A percentile compares a stretch with the other conserved stretches of the same genome.
These are phyloP conservation scores for Globisporangium rhizosaccharum DNA, from an alignment of 352 stramenopile species.

Conservation along the genomic window DNA sequence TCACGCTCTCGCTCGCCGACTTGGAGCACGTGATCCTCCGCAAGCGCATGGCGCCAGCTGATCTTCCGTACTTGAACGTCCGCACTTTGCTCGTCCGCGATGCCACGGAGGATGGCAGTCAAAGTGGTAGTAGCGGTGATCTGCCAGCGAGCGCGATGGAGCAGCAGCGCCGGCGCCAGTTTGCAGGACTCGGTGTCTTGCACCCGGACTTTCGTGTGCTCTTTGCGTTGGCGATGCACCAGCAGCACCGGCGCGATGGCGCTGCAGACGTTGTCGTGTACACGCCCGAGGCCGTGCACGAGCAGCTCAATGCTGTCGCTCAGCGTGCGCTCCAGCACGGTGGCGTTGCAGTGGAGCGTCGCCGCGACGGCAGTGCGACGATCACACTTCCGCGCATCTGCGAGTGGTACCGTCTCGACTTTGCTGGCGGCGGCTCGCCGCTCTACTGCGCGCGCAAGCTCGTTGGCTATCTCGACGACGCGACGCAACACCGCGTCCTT, in stretches of 20 bases:
- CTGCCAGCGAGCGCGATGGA: background rate
- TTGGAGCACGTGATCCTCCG: conserved; percentile 75
- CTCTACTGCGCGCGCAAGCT: conserved; percentile 70
- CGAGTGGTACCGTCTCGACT: conserved; percentile 75
- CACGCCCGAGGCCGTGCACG: conserved; percentile 40
- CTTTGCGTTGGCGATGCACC: conserved; percentile 65
- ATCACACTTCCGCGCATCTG: conserved; percentile 61
- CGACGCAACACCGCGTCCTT: conserved; percentile 39
- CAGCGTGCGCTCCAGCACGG: conserved; percentile 15
- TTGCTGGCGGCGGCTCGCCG: conserved; percentile 30
- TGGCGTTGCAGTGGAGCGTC: conserved; percentile 26
- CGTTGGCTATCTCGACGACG: conserved; percentile 54
- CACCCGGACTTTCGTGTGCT: conserved; percentile 79
- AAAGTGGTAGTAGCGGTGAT: background rate
- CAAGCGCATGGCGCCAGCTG: conserved; percentile 37
- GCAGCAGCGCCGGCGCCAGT: background rate
- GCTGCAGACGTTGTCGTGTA: conserved; percentile 26
- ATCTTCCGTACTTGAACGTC: conserved; percentile 37
- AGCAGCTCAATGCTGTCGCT: conserved; percentile 62
- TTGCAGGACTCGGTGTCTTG: conserved; percentile 31
- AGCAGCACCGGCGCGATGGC: conserved; percentile 14
- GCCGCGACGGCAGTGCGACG: background rate
- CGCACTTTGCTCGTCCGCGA: conserved; percentile 4
- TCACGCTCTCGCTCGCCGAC: conserved; percentile 65
- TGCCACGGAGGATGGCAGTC: background rate